Evolutionary conservation across 2,329 filamentous ascomycete genomes (phyloP).

Genomic region (Colletotrichum sublineola): DNA sequence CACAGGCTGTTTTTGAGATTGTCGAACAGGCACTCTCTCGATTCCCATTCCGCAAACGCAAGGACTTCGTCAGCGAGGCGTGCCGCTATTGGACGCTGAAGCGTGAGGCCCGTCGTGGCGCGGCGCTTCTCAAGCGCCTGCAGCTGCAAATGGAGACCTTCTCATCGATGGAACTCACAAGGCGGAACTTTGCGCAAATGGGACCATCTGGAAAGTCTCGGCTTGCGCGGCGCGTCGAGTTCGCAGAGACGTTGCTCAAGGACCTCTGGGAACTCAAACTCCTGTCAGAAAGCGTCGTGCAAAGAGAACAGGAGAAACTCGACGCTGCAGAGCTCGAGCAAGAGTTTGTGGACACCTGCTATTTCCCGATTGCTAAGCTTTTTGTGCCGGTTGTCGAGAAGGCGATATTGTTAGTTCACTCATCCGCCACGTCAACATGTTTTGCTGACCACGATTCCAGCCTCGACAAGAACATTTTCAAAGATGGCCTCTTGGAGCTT

Average conservation of each 20-base stretch:
- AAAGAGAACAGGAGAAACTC: slow-evolving; percentile 83
- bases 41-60: slow-evolving; percentile 85
- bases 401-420: slow-evolving; percentile 78
- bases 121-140: slow-evolving; percentile 90
- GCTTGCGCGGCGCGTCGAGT: slow-evolving; percentile 86
- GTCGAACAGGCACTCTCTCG: slow-evolving; percentile 87
- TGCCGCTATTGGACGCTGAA: slow-evolving; percentile 99
- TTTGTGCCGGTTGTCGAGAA: slow-evolving; percentile 84
- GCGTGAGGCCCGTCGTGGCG: slow-evolving; percentile 90
- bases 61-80: slow-evolving; percentile 91
- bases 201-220: slow-evolving; percentile 84
- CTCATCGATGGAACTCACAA: slow-evolving; percentile 95
- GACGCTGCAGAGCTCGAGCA: slow-evolving; percentile 81
- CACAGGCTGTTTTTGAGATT: slow-evolving; percentile 86
- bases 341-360: slow-evolving; percentile 87
- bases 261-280: slow-evolving; percentile 83
- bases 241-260: slow-evolving; percentile 79
- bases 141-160: slow-evolving; percentile 97
- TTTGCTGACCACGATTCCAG: slow-evolving; percentile 62
- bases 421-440: background rate
- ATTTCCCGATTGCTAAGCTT: slow-evolving; percentile 87
- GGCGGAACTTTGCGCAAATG: slow-evolving; percentile 96
- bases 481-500: slow-evolving; percentile 63
- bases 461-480: slow-evolving; percentile 74
- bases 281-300: slow-evolving; percentile 78